phyloP scores from a whole-genome alignment of 1,139 yeast genomes.

The Saccharomyces pastorianus region DNA sequence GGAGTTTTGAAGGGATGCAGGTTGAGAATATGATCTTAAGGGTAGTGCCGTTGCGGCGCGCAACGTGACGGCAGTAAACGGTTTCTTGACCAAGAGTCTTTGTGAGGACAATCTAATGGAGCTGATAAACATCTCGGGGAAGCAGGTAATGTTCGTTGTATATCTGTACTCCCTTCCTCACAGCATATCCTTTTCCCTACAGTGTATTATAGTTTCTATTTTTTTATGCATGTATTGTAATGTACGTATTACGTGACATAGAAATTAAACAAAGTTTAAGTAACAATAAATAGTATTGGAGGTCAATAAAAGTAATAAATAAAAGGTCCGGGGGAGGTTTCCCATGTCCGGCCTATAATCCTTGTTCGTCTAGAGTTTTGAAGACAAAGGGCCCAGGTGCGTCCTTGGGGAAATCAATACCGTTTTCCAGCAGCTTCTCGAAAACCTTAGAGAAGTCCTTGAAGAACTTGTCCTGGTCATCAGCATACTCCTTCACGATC shows the following conservation, averaged over 20 bases:
- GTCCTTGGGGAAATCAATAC: slow-evolving; percentile 51
- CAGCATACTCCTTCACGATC: slow-evolving; percentile 65
- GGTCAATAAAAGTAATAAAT: too few relatives aligned
- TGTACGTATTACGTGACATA: too few relatives aligned
- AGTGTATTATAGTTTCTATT: too few relatives aligned
- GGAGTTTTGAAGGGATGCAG: background rate
- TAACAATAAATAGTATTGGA: background rate
- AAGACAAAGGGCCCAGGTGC: slow-evolving; percentile 41
- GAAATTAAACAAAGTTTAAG: too few relatives aligned
- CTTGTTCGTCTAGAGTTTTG: slow-evolving; percentile 67
- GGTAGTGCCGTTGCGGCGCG: background rate
- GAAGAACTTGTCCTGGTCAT: slow-evolving; percentile 61
- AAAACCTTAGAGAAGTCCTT: slow-evolving; percentile 65
- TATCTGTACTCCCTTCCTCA: background rate
- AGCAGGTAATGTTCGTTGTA: background rate
- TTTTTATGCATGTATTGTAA: too few relatives aligned
- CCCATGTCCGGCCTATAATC: slow-evolving; percentile 6
- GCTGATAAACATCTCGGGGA: background rate
- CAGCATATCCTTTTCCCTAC: too few relatives aligned
- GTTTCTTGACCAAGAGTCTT: background rate
- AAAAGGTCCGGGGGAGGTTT: too few relatives aligned
- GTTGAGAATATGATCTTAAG: background rate
- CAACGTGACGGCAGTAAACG: background rate
- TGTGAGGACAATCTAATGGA: background rate
- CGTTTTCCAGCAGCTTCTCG: slow-evolving; percentile 63